Base-by-base conservation (phyloP, 164 flowering plant genomes). In the Protea cynaroides region DNA sequence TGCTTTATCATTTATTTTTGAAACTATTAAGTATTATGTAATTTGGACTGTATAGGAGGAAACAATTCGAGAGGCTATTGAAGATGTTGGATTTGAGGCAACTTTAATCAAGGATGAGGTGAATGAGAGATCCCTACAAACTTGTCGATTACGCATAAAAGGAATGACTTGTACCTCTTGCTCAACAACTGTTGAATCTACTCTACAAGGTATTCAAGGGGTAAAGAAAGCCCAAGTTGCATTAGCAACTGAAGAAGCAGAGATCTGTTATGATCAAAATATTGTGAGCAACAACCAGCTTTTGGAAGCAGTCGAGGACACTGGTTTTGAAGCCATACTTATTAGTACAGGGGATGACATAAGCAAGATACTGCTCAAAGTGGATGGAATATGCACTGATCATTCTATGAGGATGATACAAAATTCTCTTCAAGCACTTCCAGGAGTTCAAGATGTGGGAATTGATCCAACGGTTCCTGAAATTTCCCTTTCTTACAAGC, bases 141-240 rank as follows among this genome's bases (percentile, higher is more conserved):
- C 79, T 44, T 85, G 96, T 52, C 73, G 91, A 21, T 72, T 92
- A 18, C 82, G 60, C 3, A 83, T 88, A 36, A 82, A 76, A 63
- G 93, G 96, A 58, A 89, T 92, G 95, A 86, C 90, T 19, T 90
- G 98, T 75, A 84, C 96, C 38, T 75, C 92, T 36, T 92, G 98
- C 74, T 81, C 90, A 47, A 73, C 75, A 10, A 76, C 93, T 1
- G 71, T 88, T 59, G 95, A 89, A 71, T 72, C 82, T 55, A 78
- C 71, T 63, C 61, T 92, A 29, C 82, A 66, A 65, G 73, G 56
- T 23, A 50, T 83, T 61, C 77, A 43, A 25, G 96, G 98, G 25
- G 96, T 92, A 7, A 74, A 66, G 17, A 83, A 70, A 61, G 89
- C 93, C 7, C 83, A 61, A 65, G 96, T 92, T 34, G 96, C 96